Conservation (phyloP, 163 green algal species). For the Chlorella variabilis region DNA sequence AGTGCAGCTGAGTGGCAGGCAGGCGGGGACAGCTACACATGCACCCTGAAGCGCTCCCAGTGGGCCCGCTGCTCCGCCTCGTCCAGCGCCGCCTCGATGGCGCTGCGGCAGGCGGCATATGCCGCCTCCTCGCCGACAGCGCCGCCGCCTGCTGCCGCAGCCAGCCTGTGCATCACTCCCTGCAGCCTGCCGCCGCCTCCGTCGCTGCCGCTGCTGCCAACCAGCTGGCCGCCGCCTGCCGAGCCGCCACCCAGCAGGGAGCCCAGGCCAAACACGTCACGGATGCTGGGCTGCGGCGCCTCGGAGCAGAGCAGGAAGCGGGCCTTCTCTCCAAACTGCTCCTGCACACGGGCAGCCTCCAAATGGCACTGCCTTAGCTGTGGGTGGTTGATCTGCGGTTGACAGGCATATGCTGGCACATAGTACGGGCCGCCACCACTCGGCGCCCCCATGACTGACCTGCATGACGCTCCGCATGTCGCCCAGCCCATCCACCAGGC, state of each 20-base stretch:
- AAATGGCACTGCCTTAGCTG: too few relatives aligned
- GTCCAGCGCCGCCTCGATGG: conserved; percentile 33
- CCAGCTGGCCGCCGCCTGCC: not conserved
- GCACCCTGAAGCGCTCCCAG: conserved; percentile 35
- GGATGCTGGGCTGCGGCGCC: conserved; percentile 20
- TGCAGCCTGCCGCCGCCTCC: not conserved
- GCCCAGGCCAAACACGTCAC: conserved; percentile 38
- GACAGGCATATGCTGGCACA: too few relatives aligned
- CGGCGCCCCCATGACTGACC: too few relatives aligned
- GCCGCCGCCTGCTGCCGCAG: not conserved
- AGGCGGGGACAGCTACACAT: too few relatives aligned
- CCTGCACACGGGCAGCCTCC: not conserved
- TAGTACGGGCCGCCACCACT: too few relatives aligned
- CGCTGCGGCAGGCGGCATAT: conserved; percentile 19
- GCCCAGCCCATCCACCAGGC: conserved; percentile 50
- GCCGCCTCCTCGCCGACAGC: not conserved
- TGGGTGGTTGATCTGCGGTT: too few relatives aligned
- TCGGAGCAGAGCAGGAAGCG: conserved; percentile 47
- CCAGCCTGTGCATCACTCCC: not conserved
- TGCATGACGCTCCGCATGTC: conserved; percentile 39
- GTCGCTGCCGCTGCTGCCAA: not conserved
- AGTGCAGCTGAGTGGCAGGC: too few relatives aligned
- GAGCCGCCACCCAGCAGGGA: conserved; percentile 6
- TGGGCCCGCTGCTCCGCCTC: conserved; percentile 43
- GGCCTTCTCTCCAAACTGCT: conserved; percentile 44